These are phyloP conservation scores for Apiosordaria backusii DNA, from an alignment of 495 filamentous ascomycete genomes.

Conservation along the genomic window DNA sequence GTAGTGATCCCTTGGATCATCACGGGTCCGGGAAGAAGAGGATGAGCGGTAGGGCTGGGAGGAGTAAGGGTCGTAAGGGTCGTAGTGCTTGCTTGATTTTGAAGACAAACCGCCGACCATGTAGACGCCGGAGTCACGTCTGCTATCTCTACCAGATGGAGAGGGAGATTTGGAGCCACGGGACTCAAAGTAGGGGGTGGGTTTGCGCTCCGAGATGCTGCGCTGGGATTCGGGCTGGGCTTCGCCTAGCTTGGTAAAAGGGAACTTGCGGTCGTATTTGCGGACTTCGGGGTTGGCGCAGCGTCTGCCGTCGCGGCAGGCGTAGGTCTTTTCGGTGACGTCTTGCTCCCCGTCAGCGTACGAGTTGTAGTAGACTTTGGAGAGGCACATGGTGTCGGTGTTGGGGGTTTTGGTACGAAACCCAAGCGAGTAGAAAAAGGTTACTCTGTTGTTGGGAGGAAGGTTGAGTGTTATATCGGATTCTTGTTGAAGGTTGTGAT, in stretches of 20 bases:
- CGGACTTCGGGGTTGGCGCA: conserved; percentile 27
- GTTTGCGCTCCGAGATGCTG: conserved; percentile 25
- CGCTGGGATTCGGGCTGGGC: conserved; percentile 21
- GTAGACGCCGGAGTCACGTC: conserved; percentile 33
- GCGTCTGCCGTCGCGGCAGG: conserved; percentile 27
- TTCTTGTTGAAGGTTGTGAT: neutral
- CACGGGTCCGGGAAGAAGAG: neutral
- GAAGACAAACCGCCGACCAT: conserved; percentile 23
- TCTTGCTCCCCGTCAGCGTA: conserved; percentile 32
- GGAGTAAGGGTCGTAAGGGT: conserved; percentile 24
- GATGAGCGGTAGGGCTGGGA: conserved; percentile 11
- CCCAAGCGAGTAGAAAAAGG: neutral
- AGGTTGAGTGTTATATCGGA: neutral
- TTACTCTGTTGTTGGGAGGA: conserved; percentile 7
- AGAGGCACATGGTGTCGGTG: conserved; percentile 42
- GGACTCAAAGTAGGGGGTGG: conserved; percentile 28
- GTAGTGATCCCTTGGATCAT: conserved; percentile 26
- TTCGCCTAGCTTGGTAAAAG: conserved; percentile 26
- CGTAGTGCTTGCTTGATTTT: conserved; percentile 20
- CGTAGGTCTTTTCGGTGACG: conserved; percentile 29
- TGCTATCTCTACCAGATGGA: conserved; percentile 26
- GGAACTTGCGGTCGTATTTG: conserved; percentile 27
- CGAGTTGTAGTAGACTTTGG: conserved; percentile 38
- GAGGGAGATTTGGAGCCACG: conserved; percentile 42
- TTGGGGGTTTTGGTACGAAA: conserved; percentile 14